Conservation (phyloP, 306 rosid species). For the peach (Prunus persica) region Prunus_persica_NCBIv2 NC_034009.1:456001-456500, state of each 20-base stretch:
- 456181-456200: background rate
- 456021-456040: slow-evolving; percentile 13
- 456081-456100: background rate
- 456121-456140: background rate
- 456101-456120: slow-evolving; percentile 1
- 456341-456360: background rate
- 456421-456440: background rate
- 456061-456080: background rate
- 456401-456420: background rate
- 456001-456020: background rate
- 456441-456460: background rate
- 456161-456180: background rate
- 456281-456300: background rate
- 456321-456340: background rate
- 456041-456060: slow-evolving; percentile 6
- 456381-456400: background rate
- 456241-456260: background rate
- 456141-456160: background rate
- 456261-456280: background rate
- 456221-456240: background rate
- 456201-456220: background rate
- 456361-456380: background rate
- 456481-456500: background rate
- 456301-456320: background rate
- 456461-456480: background rate